Conservation (phyloP, 2,329 filamentous ascomycete species). For the Septoria petroselini region DNA sequence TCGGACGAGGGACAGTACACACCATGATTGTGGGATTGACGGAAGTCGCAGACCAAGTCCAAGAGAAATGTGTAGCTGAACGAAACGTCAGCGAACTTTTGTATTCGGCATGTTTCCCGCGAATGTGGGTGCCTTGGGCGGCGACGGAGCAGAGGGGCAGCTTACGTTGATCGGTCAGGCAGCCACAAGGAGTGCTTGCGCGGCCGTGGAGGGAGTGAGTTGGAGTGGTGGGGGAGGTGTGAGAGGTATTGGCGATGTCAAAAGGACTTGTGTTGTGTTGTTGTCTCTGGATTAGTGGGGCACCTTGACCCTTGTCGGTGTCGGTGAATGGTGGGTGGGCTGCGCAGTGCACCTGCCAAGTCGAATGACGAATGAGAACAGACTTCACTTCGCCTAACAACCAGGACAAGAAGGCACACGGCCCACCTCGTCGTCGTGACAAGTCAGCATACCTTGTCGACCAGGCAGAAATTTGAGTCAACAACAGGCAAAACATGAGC, state of each 20-base stretch:
- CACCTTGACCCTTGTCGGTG: too few relatives aligned
- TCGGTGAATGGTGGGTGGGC: too few relatives aligned
- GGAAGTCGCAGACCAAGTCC: conserved; percentile 7
- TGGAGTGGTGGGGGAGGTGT: neutral
- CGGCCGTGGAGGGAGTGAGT: conserved; percentile 1
- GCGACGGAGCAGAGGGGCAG: neutral
- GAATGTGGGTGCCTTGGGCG: conserved; percentile 8
- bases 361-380: too few relatives aligned
- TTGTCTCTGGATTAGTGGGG: too few relatives aligned
- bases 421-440: too few relatives aligned
- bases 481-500: neutral
- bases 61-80: conserved; percentile 13
- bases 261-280: neutral
- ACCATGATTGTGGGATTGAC: conserved; percentile 20
- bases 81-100: conserved; percentile 12
- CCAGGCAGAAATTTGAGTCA: too few relatives aligned
- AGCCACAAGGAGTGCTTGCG: neutral
- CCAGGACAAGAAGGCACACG: too few relatives aligned
- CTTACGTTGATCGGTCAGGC: conserved; percentile 9
- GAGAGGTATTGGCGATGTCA: neutral
- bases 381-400: too few relatives aligned
- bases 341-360: too few relatives aligned
- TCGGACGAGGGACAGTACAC: neutral
- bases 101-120: conserved; percentile 1
- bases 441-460: too few relatives aligned